Base-by-base conservation (phyloP, 768 basidiomycete species). In the Mycena haematopus region DNA sequence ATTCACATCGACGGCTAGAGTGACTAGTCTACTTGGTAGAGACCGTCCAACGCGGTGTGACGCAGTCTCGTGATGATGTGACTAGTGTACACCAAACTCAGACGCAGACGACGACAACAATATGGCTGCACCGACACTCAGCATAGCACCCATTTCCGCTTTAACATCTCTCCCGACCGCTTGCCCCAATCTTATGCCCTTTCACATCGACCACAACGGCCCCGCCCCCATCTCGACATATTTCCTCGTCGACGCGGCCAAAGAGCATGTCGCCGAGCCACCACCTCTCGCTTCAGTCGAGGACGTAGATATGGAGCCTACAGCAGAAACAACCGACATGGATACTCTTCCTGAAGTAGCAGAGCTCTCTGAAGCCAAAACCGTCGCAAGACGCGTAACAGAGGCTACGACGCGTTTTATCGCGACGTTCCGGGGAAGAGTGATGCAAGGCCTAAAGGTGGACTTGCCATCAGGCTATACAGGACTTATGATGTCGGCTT, bases 141-240 rank as follows among this genome's bases (percentile, higher is more conserved):
- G 49, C 22, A 59, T 66, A 31, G 52, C 60, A 14, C 60, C 56
- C 15, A 46, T 65, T 35, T 31, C 56, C 24, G 35, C 19, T 21
- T 10, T 50, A 24, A 29, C 19, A 22, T 40, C 69, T 17, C 66
- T 83, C 11, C 71, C 76, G n/a, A 60, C 65, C 71, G 86, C 84
- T 50, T 78, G 75, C 2, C 91, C 90, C 1, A 82, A 87, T 70
- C 80, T 95, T 31, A 92, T 95, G 90, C 93, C 93, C 6, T 95
- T 95, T 65, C 86, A 89, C 67, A 86, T 94, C 50, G 75, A 80
- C 14, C 86, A 92, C 73, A 78, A 82, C 11, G 93, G 93, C 0
- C 81, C 82, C 21, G 92, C 92, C 1, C 86, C 88, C 6, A 78
- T 94, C 19, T 89, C 88, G 4, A 88, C 88, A 6, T 95, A 88